Percentiles rank a stretch among this genome's conserved stretches.
Evolutionary conservation across 1,284 basidiomycete genomes (phyloP).

Genomic region (Leccinum brunneo-olivaceum): DNA sequence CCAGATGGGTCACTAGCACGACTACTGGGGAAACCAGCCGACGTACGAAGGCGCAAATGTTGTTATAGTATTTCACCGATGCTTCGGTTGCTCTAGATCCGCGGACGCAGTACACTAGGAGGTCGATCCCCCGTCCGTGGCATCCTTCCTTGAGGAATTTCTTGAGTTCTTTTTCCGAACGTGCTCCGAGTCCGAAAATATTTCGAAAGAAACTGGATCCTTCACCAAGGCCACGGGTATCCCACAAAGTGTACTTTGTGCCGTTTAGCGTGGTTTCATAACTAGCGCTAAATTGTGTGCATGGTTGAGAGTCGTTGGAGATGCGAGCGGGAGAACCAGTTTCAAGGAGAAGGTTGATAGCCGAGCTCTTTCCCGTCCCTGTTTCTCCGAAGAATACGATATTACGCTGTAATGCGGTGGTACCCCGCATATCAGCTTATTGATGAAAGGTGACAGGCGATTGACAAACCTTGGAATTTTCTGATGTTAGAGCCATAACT

Average conservation of each 20-base stretch:
- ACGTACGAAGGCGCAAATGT: slow-evolving; percentile 21
- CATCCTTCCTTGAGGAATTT: slow-evolving; percentile 21
- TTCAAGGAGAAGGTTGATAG: slow-evolving; percentile 23
- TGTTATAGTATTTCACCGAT: slow-evolving; percentile 18
- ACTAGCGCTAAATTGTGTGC: slow-evolving; percentile 14
- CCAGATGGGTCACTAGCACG: slow-evolving; percentile 21
- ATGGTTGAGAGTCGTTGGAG: slow-evolving; percentile 17
- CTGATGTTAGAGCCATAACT: neutral
- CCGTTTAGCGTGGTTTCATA: slow-evolving; percentile 15
- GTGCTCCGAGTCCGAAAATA: slow-evolving; percentile 10
- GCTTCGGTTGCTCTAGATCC: slow-evolving; percentile 17
- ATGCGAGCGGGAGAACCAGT: slow-evolving; percentile 8
- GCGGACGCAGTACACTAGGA: slow-evolving; percentile 26
- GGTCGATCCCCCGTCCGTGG: slow-evolving; percentile 18
- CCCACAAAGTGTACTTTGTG: slow-evolving; percentile 20
- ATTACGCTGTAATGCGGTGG: slow-evolving; percentile 8
- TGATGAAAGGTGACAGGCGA: neutral
- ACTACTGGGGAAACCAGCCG: slow-evolving; percentile 22
- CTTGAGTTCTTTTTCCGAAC: slow-evolving; percentile 16
- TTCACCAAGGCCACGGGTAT: slow-evolving; percentile 27
- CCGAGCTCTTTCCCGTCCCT: slow-evolving; percentile 27
- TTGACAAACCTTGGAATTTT: slow-evolving; percentile 14
- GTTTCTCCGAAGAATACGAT: slow-evolving; percentile 26
- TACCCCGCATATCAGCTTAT: slow-evolving; percentile 1
- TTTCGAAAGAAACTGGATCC: slow-evolving; percentile 3